phyloP scores from a whole-genome alignment of 441 rosid species.

The Erodium texanum region DNA sequence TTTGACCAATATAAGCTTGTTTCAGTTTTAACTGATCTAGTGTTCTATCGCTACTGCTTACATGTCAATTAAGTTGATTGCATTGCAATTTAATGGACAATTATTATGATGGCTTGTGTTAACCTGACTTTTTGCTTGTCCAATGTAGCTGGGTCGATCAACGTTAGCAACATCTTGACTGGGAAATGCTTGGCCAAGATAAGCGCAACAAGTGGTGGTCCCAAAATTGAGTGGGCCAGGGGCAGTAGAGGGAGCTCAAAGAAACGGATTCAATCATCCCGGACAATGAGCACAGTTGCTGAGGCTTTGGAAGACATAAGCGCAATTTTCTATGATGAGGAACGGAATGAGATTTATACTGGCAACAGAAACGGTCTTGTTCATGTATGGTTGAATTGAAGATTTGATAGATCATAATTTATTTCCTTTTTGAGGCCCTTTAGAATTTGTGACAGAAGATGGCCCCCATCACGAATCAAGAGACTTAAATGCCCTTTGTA shows the following conservation, averaged over 20 bases:
- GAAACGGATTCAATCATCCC: slow-evolving; percentile 24
- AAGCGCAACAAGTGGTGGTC: slow-evolving; percentile 46
- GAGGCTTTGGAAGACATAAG: slow-evolving; percentile 96
- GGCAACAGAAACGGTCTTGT: slow-evolving; percentile 82
- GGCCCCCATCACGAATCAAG: neutral
- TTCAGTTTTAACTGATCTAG: neutral
- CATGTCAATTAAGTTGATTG: neutral
- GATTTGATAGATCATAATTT: neutral
- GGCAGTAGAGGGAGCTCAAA: slow-evolving; percentile 25
- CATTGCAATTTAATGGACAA: neutral
- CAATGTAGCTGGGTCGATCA: slow-evolving; percentile 75
- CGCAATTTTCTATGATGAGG: slow-evolving; percentile 86
- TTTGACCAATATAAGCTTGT: neutral
- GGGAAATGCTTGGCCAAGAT: slow-evolving; percentile 93
- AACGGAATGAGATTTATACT: slow-evolving; percentile 88
- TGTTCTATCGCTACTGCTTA: no score
- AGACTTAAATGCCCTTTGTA: slow-evolving; percentile 1
- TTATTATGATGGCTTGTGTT: neutral
- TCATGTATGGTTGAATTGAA: slow-evolving; percentile 89
- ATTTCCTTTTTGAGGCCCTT: no score
- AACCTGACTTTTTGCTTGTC: no score
- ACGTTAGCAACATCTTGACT: slow-evolving; percentile 83
- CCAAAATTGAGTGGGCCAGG: slow-evolving; percentile 26
- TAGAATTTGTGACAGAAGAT: neutral
- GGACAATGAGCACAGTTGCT: slow-evolving; percentile 49